phyloP scores from a whole-genome alignment of 768 basidiomycete genomes.

The Leucogyrophana mollusca region DNA sequence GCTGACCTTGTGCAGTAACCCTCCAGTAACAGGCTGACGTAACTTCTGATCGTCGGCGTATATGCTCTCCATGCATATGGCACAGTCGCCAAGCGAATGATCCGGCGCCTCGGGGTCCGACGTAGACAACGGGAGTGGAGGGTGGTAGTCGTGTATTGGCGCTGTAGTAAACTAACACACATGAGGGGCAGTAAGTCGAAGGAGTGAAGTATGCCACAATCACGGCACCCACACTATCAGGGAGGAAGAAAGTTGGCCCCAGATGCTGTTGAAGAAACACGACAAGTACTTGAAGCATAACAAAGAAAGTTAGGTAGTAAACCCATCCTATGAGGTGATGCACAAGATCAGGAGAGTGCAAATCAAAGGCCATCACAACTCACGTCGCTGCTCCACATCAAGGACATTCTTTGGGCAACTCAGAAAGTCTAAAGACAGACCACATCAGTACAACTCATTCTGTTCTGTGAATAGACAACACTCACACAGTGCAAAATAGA shows the following conservation, averaged over 20 bases:
- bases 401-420: conserved; percentile 84
- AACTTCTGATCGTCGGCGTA: conserved; percentile 44
- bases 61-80: conserved; percentile 93
- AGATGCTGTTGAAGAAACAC: conserved; percentile 72
- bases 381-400: conserved; percentile 74
- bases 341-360: conserved; percentile 2
- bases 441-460: conserved; percentile 5
- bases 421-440: conserved; percentile 63
- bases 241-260: conserved; percentile 84
- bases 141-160: conserved; percentile 84
- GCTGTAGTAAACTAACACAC: conserved; percentile 50
- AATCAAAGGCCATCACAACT: conserved; percentile 27
- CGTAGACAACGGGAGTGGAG: conserved; percentile 53
- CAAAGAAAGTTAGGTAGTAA: conserved; percentile 55
- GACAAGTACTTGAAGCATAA: conserved; percentile 59
- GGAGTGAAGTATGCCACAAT: neutral
- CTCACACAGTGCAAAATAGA: conserved; percentile 77
- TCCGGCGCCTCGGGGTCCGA: conserved; percentile 76
- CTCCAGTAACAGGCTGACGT: conserved; percentile 32
- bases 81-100: conserved; percentile 80
- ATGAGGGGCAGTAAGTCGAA: conserved; percentile 1
- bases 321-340: conserved; percentile 55
- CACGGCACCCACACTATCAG: conserved; percentile 48
- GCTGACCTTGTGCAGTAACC: conserved; percentile 35
- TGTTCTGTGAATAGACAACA: conserved; percentile 5